Base-by-base conservation (phyloP, 1,284 basidiomycete genomes). In the Moniliophthora roreri region DNA sequence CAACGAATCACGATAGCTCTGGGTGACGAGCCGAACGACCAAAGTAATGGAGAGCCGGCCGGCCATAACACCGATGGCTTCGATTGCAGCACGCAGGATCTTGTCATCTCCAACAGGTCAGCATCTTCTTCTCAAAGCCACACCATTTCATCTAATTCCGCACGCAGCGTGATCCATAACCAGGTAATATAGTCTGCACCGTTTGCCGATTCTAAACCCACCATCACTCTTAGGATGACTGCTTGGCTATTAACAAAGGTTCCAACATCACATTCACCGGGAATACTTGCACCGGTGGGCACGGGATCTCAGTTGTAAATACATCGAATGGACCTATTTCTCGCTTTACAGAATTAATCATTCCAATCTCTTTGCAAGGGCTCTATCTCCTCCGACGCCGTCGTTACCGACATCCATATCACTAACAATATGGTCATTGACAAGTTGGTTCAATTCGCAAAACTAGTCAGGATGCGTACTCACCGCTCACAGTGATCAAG, bases 41-140 rank as follows among this genome's bases (percentile, higher is more conserved):
- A 76, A 39, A 79, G 77, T 57, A 64, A 65, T 34, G 75, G 77
- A 15, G 55, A 64, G 3, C 51, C 74, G 40, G 74, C 74, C 24
- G 75, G 74, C 63, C 72, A 63, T 57, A 80, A 80, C 56, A 85
- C 82, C 1, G 81, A 84, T 52, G 80, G 79, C 2, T 84, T 85
- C 55, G 81, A 84, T 54, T 65, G 69, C 58, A 68, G 68, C 49
- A 77, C 77, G 3, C 71, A 65, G 1, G 60, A 80, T 52, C 48
- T 85, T 40, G 69, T 70, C 9, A 78, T 82, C 51, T 61, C 72
- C 57, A 69, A 70, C 45, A 71, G 72, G 65, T 77, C 57, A 63
- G 20, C 35, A 15, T 20, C 13, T 26, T n/a, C 11, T 32, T n/a
- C 8, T 18, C 39, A 9, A 21, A 16, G 10, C 9, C 16, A 18